Conservation (phyloP, 2,329 filamentous ascomycete species). For the Ceratocystis huliohia region DNA sequence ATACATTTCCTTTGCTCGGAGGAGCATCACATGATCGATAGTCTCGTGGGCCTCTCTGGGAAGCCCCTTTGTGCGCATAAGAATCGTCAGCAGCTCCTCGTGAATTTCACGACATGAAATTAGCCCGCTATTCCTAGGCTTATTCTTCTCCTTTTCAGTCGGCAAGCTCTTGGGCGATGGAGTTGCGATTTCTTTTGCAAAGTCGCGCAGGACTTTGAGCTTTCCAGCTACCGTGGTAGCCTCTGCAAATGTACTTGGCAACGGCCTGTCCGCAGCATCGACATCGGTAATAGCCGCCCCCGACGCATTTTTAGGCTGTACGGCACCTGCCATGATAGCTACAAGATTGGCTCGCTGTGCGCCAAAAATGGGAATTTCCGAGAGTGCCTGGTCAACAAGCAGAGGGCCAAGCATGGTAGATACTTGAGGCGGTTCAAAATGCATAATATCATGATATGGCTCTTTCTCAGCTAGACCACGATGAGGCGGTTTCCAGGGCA, state of each 20-base stretch:
- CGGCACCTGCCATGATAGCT: slow-evolving; percentile 32
- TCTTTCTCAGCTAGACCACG: slow-evolving; percentile 42
- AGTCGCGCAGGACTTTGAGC: slow-evolving; percentile 35
- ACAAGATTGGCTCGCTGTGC: slow-evolving; percentile 35
- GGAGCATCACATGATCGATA: slow-evolving; percentile 45
- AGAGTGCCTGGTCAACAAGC: slow-evolving; percentile 40
- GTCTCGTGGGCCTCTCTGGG: slow-evolving; percentile 40
- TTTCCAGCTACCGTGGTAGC: slow-evolving; percentile 37
- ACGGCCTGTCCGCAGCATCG: slow-evolving; percentile 27
- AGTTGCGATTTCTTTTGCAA: slow-evolving; percentile 23
- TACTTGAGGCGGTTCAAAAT: slow-evolving; percentile 44
- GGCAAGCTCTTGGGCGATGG: slow-evolving; percentile 8
- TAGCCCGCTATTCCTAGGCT: slow-evolving; percentile 24
- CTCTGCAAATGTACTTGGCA: slow-evolving; percentile 34
- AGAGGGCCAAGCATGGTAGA: slow-evolving; percentile 42
- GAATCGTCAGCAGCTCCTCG: slow-evolving; percentile 39
- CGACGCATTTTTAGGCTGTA: slow-evolving; percentile 23
- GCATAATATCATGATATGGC: slow-evolving; percentile 44
- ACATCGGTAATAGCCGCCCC: slow-evolving; percentile 28
- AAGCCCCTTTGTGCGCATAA: slow-evolving; percentile 35
- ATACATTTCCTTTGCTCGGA: slow-evolving; percentile 49
- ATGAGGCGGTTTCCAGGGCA: slow-evolving; percentile 49
- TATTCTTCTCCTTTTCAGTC: slow-evolving; percentile 18
- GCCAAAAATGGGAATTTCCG: slow-evolving; percentile 46
- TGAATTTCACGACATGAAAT: slow-evolving; percentile 44